Conservation (phyloP, 306 rosid species). For the Hippophae tibetana region DNA sequence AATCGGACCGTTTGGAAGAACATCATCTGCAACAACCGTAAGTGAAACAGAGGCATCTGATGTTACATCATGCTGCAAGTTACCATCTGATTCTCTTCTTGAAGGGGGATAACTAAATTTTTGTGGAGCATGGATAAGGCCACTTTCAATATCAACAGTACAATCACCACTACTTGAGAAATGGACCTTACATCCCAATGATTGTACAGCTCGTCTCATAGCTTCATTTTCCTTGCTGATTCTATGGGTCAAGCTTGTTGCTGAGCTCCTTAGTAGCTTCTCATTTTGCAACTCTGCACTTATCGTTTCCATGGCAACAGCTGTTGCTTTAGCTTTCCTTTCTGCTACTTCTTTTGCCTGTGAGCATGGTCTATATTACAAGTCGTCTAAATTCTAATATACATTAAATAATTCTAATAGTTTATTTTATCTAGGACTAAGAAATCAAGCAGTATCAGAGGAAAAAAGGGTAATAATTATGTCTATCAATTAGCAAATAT, state of each 20-base stretch:
- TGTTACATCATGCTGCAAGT: slow-evolving; percentile 29
- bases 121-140: slow-evolving; percentile 26
- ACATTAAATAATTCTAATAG: too few relatives aligned
- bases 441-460: too few relatives aligned
- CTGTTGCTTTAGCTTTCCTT: slow-evolving; percentile 52
- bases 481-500: too few relatives aligned
- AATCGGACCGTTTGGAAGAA: slow-evolving; percentile 25
- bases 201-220: slow-evolving; percentile 74
- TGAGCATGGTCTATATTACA: slow-evolving; percentile 1
- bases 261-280: slow-evolving; percentile 55
- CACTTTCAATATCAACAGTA: slow-evolving; percentile 52
- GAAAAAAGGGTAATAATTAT: too few relatives aligned
- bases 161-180: slow-evolving; percentile 67
- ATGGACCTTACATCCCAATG: slow-evolving; percentile 77
- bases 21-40: slow-evolving; percentile 31
- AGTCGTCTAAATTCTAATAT: too few relatives aligned
- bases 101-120: slow-evolving; percentile 25
- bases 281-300: slow-evolving; percentile 56
- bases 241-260: slow-evolving; percentile 39
- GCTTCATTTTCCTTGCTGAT: slow-evolving; percentile 64
- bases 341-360: slow-evolving; percentile 85
- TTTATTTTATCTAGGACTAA: too few relatives aligned
- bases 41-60: slow-evolving; percentile 43
- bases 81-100: slow-evolving; percentile 30
- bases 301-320: slow-evolving; percentile 47